Conservation (phyloP, 2,329 filamentous ascomycete species). For the Beauveria rudraprayagi region DNA sequence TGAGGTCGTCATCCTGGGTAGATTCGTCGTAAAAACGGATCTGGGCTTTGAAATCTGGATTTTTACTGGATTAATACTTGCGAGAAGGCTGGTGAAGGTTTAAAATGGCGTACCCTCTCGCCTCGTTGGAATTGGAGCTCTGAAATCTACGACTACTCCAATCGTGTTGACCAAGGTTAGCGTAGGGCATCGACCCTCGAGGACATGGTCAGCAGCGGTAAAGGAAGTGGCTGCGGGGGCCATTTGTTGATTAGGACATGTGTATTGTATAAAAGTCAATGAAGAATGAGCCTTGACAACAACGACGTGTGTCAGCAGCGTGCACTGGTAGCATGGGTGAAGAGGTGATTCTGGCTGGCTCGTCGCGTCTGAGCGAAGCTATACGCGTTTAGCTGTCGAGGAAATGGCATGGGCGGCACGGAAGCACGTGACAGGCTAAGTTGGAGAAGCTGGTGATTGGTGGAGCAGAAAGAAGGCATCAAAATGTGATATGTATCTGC, state of each 20-base stretch:
- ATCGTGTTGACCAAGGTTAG: slow-evolving; percentile 47
- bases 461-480: background rate
- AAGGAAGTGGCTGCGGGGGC: slow-evolving; percentile 2
- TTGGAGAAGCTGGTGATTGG: background rate
- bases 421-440: slow-evolving; percentile 7
- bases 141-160: slow-evolving; percentile 62
- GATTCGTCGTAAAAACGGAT: slow-evolving; percentile 55
- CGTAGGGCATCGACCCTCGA: slow-evolving; percentile 29
- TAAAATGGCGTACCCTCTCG: slow-evolving; percentile 37
- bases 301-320: background rate
- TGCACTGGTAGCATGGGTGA: background rate
- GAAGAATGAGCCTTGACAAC: background rate
- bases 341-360: background rate
- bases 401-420: background rate
- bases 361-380: background rate
- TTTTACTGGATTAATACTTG: background rate
- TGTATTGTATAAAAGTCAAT: background rate
- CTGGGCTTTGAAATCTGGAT: slow-evolving; percentile 50
- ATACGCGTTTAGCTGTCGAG: background rate
- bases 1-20: slow-evolving; percentile 33
- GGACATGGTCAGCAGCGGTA: slow-evolving; percentile 30
- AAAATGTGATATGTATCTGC: background rate
- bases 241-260: background rate
- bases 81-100: background rate
- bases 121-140: slow-evolving; percentile 41